Evolutionary conservation across 495 filamentous ascomycete species (phyloP), one percentile per base, ranked within the genome.

Genomic region (Penicillium pulvis): DNA sequence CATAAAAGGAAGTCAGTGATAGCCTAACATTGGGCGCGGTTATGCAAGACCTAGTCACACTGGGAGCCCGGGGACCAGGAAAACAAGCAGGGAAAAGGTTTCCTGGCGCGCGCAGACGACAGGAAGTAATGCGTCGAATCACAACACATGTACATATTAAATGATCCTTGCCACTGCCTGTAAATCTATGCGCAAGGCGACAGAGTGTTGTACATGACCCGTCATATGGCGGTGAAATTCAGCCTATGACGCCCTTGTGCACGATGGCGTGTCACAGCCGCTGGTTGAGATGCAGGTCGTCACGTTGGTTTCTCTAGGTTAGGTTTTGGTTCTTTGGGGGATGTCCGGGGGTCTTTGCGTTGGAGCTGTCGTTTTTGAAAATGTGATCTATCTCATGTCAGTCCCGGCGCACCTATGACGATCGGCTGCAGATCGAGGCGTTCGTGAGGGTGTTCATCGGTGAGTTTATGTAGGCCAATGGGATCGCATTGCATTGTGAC

Each of bases 371-470:
- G 58, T 33, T 43, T 62, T 23, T 19, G 12, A 17, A 19, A 55
- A 63, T 64, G 60, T 69, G 66, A 66, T 41, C 58, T 69, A 14
- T 69, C 63, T 60, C 56, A 69, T 69, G 66, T 69, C 66, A 69
- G 45, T 43, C 20, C 49, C 33, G 46, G 31, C 20, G 45, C 45
- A 20, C n/a, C 47, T 12, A 28, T 35, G 59, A 53, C 44, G 65
- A 63, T 61, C 58, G 47, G 20, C 39, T 39, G 53, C 55, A 57
- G 53, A 66, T 66, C 60, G 54, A 36, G 47, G 51, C 12, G 57
- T 63, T 61, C 57, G 58, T 46, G 56, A 57, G 52, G 56, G 51
- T 56, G 49, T 62, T 58, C 39, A 43, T 56, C 51, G 45, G 51
- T 35, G 56, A 47, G 39, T 20, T 52, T 9, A 26, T n/a, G 19